A percentile compares a stretch with the other conserved stretches of the same genome.
These are phyloP conservation scores for Sordariomycetes sp. DNA, from an alignment of 2,329 filamentous ascomycete species.

Conservation along the genomic window DNA sequence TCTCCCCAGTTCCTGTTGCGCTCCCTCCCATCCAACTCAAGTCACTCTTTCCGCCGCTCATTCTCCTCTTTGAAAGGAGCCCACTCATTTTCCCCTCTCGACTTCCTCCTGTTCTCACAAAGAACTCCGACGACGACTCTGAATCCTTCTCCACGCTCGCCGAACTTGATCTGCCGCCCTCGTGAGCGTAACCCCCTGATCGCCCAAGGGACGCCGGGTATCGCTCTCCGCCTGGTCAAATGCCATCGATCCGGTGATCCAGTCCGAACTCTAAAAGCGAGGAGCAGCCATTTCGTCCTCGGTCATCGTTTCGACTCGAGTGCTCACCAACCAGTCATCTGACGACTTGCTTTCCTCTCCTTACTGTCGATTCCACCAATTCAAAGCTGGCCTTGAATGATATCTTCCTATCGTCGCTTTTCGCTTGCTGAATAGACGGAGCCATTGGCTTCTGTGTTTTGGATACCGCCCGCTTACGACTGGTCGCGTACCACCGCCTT, in stretches of 20 bases:
- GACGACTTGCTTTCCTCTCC: not conserved
- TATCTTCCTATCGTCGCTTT: not conserved
- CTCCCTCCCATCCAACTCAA: constrained; percentile 6
- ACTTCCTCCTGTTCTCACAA: not conserved
- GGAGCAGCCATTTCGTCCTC: not conserved
- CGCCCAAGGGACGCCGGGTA: not conserved
- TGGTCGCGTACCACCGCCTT: not conserved
- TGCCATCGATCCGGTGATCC: constrained; percentile 1
- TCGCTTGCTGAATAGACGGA: not conserved
- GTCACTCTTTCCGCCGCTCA: not conserved
- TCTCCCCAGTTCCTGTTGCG: not conserved
- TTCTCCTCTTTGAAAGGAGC: not conserved
- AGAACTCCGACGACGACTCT: not conserved
- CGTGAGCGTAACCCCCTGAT: not conserved
- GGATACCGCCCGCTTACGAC: not conserved
- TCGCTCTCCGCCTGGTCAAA: constrained; percentile 3
- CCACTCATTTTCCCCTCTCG: not conserved
- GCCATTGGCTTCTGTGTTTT: not conserved
- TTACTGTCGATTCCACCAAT: not conserved
- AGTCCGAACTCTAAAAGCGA: not conserved
- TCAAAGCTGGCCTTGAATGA: not conserved
- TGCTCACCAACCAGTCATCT: not conserved
- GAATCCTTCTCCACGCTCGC: not conserved
- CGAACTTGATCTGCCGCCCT: not conserved
- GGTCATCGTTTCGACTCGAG: not conserved